These are phyloP conservation scores for Xylariaceae sp. DNA, from an alignment of 2,329 filamentous ascomycete genomes.

Conservation along the genomic window DNA sequence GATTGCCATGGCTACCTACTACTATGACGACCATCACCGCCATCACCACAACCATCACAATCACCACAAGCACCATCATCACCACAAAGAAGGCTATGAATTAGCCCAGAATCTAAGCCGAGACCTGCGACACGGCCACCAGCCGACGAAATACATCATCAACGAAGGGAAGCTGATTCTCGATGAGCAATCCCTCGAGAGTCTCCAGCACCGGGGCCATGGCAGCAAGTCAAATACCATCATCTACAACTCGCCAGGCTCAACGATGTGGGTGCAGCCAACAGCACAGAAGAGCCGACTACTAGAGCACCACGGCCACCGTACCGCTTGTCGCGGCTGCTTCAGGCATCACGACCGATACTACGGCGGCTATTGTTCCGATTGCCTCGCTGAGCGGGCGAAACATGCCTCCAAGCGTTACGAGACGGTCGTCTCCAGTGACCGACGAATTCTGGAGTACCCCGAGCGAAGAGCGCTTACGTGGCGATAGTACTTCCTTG, in stretches of 20 bases:
- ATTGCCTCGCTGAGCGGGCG: slow-evolving; percentile 15
- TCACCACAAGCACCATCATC: slow-evolving; percentile 2
- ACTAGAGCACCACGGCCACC: not conserved
- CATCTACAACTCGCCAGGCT: slow-evolving; percentile 27
- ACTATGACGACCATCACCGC: slow-evolving; percentile 9
- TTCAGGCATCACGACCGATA: slow-evolving; percentile 10
- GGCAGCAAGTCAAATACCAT: slow-evolving; percentile 20
- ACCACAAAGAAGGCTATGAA: slow-evolving; percentile 14
- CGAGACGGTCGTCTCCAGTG: not conserved
- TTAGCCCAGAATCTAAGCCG: slow-evolving; percentile 17
- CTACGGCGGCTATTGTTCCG: slow-evolving; percentile 22
- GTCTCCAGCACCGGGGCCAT: not conserved
- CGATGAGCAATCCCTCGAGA: slow-evolving; percentile 18
- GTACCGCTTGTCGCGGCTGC: slow-evolving; percentile 16
- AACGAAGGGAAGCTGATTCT: slow-evolving; percentile 27
- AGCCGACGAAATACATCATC: slow-evolving; percentile 25
- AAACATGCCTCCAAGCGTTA: slow-evolving; percentile 1
- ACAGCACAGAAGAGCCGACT: not conserved
- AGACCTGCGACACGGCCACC: slow-evolving; percentile 16
- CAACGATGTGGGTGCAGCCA: slow-evolving; percentile 18
- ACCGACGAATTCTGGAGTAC: slow-evolving; percentile 5
- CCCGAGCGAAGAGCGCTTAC: slow-evolving; percentile 14
- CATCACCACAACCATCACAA: slow-evolving; percentile 1
- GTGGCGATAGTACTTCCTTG: slow-evolving; percentile 8
- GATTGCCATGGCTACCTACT: slow-evolving; percentile 16